Conservation (phyloP, 1,284 basidiomycete species). For the Ustilago loliicola region DNA sequence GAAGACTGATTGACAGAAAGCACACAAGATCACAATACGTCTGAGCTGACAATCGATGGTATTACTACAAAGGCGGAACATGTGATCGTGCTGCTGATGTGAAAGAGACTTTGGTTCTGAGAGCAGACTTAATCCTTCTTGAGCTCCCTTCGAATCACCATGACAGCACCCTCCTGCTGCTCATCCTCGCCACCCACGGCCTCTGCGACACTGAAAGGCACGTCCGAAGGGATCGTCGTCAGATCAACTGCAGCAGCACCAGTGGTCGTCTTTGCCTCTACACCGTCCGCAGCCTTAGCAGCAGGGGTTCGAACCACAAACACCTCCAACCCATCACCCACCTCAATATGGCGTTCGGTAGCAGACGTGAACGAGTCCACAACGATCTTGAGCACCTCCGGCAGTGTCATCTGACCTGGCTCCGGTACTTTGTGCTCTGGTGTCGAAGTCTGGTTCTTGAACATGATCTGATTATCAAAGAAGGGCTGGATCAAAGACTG, state of each 20-base stretch:
- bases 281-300: not conserved
- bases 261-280: slow-evolving; percentile 5
- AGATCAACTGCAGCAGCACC: slow-evolving; percentile 56
- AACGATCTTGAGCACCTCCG: slow-evolving; percentile 63
- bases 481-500: slow-evolving; percentile 69
- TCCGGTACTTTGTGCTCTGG: slow-evolving; percentile 58
- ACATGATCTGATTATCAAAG: slow-evolving; percentile 70
- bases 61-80: slow-evolving; percentile 18
- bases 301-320: slow-evolving; percentile 62
- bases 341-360: slow-evolving; percentile 69
- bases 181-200: slow-evolving; percentile 68
- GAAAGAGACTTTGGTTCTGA: not conserved
- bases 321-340: slow-evolving; percentile 69
- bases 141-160: slow-evolving; percentile 68
- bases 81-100: not conserved
- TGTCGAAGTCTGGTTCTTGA: slow-evolving; percentile 64
- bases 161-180: slow-evolving; percentile 58
- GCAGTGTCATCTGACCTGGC: slow-evolving; percentile 64
- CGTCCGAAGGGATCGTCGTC: slow-evolving; percentile 32
- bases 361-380: slow-evolving; percentile 68
- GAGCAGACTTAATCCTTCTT: slow-evolving; percentile 62
- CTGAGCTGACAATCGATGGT: slow-evolving; percentile 8
- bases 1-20: not conserved
- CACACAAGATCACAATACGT: not conserved
- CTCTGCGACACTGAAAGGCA: slow-evolving; percentile 59